Evolutionary conservation across 306 rosid species (phyloP), one percentile per base, ranked within the genome.

Genomic region (Medicago arabica): DNA sequence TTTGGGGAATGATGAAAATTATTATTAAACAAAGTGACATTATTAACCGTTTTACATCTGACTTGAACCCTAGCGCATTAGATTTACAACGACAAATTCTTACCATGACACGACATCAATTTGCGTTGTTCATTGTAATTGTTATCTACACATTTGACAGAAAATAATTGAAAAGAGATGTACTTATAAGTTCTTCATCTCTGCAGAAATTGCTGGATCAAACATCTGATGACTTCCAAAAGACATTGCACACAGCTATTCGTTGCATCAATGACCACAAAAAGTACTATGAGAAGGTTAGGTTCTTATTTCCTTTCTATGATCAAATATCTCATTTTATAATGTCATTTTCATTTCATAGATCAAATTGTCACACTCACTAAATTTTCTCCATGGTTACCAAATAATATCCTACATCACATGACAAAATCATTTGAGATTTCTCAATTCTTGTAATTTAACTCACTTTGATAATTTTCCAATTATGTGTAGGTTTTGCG

Each of bases 261-360:
- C 91, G 96, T 31, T 85, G 92, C 88, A 85, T 91, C 76, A 83
- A 74, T 74, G 96, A 93, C 78, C 97, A 84, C n/a, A 78, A 75
- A 55, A 91, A 91, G 85, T 90, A 93, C 89, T 91, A 77, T 76
- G 98, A 90, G 51, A 93, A 93, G 98, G 97, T 88, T n/a, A 80
- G 21, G 4, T 59, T 69, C 64, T 67, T 31, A 53, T 15, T 40
- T 49, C 25, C 41, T 67, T 74, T 47, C 44, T 21, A 21, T 21
- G 23, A 21, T 21, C 23, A 21, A 21, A 21, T 21, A 21, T 21
- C 23, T 21, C 23, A 21, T 21, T 21, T 21, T 21, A 21, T 21
- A 21, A 21, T 21, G 23, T 21, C 1, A 0, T 21, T 21, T 46
- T 44, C 15, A 44, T 14, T 13, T 49, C 18, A 21, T 49, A 15